These are phyloP conservation scores for Tolypocladium inflatum DNA, from an alignment of 2,329 filamentous ascomycete genomes.

Conservation along the genomic window DNA sequence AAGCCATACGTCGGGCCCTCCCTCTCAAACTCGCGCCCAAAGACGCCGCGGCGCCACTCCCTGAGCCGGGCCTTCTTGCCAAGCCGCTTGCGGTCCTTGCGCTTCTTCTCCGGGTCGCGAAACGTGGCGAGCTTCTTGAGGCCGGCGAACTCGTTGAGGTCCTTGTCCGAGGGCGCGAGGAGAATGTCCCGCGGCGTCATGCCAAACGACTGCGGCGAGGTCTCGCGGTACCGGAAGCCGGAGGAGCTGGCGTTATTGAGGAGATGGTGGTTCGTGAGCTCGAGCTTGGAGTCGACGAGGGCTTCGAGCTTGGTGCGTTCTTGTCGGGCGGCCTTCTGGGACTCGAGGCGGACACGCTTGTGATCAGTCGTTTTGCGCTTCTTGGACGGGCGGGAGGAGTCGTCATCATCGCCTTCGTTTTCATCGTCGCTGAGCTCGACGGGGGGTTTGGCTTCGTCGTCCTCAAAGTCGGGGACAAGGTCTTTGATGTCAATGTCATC, in stretches of 20 bases:
- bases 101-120: conserved; percentile 81
- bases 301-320: conserved; percentile 79
- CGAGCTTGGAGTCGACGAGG: conserved; percentile 72
- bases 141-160: conserved; percentile 83
- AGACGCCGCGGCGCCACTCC: conserved; percentile 68
- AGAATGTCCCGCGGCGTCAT: conserved; percentile 86
- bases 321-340: conserved; percentile 64
- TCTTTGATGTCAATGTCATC: conserved; percentile 97
- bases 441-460: conserved; percentile 43
- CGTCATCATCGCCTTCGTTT: conserved; percentile 27
- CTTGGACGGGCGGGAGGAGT: conserved; percentile 39
- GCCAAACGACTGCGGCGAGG: conserved; percentile 81
- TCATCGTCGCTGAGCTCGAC: conserved; percentile 42
- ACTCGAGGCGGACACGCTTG: conserved; percentile 47
- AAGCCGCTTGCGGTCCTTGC: conserved; percentile 75
- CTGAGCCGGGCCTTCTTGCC: conserved; percentile 87
- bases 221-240: conserved; percentile 85
- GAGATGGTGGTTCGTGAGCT: conserved; percentile 58
- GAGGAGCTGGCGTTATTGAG: conserved; percentile 31
- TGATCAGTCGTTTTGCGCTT: conserved; percentile 51
- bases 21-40: conserved; percentile 48
- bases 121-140: conserved; percentile 92
- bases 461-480: conserved; percentile 77
- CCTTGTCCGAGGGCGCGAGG: conserved; percentile 71
- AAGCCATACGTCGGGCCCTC: conserved; percentile 51